Conservation (phyloP, 2,329 filamentous ascomycete genomes). For the Penicillium sp. region DNA sequence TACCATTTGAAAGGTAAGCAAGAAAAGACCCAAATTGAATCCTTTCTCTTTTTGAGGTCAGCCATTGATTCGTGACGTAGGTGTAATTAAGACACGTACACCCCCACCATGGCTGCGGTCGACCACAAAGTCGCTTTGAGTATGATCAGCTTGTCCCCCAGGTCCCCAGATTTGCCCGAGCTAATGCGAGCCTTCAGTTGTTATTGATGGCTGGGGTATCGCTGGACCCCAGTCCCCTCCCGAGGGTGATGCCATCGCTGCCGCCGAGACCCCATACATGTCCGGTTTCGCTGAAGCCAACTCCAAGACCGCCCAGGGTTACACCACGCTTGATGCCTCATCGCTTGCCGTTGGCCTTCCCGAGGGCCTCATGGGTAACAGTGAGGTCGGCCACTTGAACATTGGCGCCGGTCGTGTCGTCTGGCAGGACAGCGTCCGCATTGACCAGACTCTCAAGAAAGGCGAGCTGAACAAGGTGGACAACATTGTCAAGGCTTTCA, state of each 20-base stretch:
- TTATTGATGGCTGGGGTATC: constrained; percentile 99
- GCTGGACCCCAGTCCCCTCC: constrained; percentile 77
- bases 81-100: constrained; percentile 25
- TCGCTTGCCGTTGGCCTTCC: constrained; percentile 94
- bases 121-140: constrained; percentile 72
- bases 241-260: constrained; percentile 92
- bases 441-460: constrained; percentile 90
- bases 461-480: constrained; percentile 74
- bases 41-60: constrained; percentile 11
- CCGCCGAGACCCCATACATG: constrained; percentile 92
- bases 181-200: constrained; percentile 63
- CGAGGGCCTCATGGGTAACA: constrained; percentile 98
- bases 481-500: constrained; percentile 77
- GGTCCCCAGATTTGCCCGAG: constrained; percentile 26
- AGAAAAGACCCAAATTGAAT: constrained; percentile 3
- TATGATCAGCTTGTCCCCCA: constrained; percentile 49
- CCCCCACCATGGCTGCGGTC: constrained; percentile 63
- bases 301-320: constrained; percentile 78
- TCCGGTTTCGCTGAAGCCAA: constrained; percentile 71
- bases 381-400: constrained; percentile 97
- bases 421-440: constrained; percentile 97
- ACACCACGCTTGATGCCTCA: constrained; percentile 90
- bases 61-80: constrained; percentile 27
- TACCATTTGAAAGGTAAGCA: constrained; percentile 22
- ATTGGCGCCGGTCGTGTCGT: constrained; percentile 97